Percentiles rank a stretch among this genome's conserved stretches.
Conservation (phyloP, 2,329 filamentous ascomycete genomes). For the Huntiella bhutanensis region DNA sequence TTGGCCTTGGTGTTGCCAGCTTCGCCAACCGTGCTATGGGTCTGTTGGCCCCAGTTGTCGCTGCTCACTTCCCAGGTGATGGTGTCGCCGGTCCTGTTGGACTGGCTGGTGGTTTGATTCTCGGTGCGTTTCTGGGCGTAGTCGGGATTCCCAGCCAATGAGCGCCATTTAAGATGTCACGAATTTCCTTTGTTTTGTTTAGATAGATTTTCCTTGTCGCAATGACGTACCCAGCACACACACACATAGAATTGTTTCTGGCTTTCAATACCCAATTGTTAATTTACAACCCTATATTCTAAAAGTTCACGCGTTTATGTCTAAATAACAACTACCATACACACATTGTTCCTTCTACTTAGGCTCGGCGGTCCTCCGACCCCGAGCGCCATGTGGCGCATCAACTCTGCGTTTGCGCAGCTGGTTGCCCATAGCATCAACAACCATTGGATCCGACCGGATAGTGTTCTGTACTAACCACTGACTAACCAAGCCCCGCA, state of each 20-base stretch:
- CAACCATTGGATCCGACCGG: conserved; percentile 59
- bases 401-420: conserved; percentile 43
- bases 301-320: conserved; percentile 16
- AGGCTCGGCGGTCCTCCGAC: conserved; percentile 13
- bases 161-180: too few relatives aligned
- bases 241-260: too few relatives aligned
- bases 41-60: conserved; percentile 49
- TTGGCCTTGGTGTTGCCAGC: conserved; percentile 52
- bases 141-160: conserved; percentile 31
- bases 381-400: conserved; percentile 41
- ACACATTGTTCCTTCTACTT: not conserved
- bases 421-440: conserved; percentile 53
- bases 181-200: too few relatives aligned
- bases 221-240: too few relatives aligned
- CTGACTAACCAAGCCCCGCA: conserved; percentile 54
- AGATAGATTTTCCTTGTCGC: too few relatives aligned
- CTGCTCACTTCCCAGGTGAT: conserved; percentile 39
- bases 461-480: conserved; percentile 81
- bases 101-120: conserved; percentile 35
- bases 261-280: too few relatives aligned
- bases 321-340: not conserved
- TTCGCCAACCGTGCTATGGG: conserved; percentile 52
- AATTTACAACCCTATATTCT: too few relatives aligned
- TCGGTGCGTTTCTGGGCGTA: conserved; percentile 40
- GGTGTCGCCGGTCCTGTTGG: conserved; percentile 39